These are phyloP conservation scores for Zea mays DNA, from an alignment of 176 grass and related monocot species.

Conservation along the genomic window DNA sequence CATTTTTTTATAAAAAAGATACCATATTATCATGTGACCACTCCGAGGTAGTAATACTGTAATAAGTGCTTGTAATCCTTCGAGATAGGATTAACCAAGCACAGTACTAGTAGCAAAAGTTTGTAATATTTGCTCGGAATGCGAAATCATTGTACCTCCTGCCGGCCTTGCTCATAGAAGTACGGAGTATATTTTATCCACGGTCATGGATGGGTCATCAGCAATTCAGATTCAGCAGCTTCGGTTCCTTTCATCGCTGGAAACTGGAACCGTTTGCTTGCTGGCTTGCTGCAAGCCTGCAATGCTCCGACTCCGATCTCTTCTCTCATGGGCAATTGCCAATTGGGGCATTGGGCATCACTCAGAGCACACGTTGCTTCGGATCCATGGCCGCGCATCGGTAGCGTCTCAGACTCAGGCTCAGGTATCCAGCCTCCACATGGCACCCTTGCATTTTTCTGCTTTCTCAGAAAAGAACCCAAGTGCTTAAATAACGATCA, in stretches of 20 bases:
- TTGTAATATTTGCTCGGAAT: not conserved
- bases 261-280: not conserved
- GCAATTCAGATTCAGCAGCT: not conserved
- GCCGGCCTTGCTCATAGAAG: not conserved
- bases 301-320: not conserved
- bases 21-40: no score
- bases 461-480: not conserved
- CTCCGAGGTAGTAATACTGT: not conserved
- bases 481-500: slow-evolving; percentile 20
- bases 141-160: not conserved
- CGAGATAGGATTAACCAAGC: not conserved
- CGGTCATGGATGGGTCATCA: not conserved
- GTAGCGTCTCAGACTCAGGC: no score
- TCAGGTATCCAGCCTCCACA: not conserved
- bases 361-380: slow-evolving; percentile 19
- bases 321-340: not conserved
- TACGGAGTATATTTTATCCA: slow-evolving; percentile 7
- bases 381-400: not conserved
- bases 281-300: not conserved
- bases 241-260: not conserved
- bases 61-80: not conserved
- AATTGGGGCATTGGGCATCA: not conserved
- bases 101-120: not conserved
- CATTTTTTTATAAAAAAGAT: no score
- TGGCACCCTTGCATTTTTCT: not conserved